Base-by-base conservation (phyloP, 805 yeast genomes). In the Candida suzukii region DNA sequence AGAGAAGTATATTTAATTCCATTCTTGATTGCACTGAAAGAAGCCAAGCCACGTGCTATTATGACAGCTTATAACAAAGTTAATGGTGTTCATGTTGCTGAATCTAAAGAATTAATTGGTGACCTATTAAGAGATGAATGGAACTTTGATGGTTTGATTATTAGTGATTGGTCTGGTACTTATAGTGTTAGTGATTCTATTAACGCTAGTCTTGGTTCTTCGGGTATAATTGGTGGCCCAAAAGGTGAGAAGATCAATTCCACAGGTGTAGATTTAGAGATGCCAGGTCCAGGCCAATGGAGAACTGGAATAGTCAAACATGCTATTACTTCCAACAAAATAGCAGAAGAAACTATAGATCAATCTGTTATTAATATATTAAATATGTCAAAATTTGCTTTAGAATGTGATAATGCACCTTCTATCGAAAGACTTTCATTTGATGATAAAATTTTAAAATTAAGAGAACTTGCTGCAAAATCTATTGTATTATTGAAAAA, bases 401-500 rank as follows among this genome's bases (percentile, higher is more conserved):
- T n/a, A n/a, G n/a, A n/a, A n/a, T n/a, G n/a, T n/a, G n/a, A n/a
- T n/a, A n/a, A n/a, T n/a, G n/a, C n/a, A n/a, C n/a, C n/a, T n/a
- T n/a, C n/a, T n/a, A n/a, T n/a, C n/a, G n/a, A n/a, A n/a, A n/a
- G n/a, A n/a, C n/a, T n/a, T n/a, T n/a, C n/a, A n/a, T n/a, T n/a
- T n/a, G n/a, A n/a, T n/a, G 74, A 71, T 49, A 70, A 79, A 4
- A 42, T 67, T 18, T 64, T 56, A 0, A 46, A 67, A 6, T 52
- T 75, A 32, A 64, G 76, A 52, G 57, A 65, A 45, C 44, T 71
- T 17, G 77, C 77, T 17, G 66, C 54, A 14, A 80, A 78, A 40
- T 60, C 78, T 2, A 66, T 74, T 39, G 83, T 79, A 6, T 57
- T 79, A 43, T 66, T 79, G 57, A 76, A 77, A 53, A 79, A 79